phyloP scores from a whole-genome alignment of 148 eudicot species.

The Nyssa sinensis region DNA sequence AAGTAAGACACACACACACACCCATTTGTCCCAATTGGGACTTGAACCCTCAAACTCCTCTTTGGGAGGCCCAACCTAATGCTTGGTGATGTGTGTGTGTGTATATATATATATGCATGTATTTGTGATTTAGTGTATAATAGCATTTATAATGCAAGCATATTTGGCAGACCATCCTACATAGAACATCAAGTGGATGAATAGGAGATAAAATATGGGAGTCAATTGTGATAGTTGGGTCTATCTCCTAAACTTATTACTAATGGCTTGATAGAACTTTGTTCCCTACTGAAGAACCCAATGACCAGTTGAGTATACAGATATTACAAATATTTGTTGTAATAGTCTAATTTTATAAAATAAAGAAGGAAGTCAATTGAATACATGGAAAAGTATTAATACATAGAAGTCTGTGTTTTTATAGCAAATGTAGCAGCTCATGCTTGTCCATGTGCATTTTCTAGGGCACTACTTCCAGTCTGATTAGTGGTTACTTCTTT shows the following conservation, averaged over 20 bases:
- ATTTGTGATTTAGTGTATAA: not conserved
- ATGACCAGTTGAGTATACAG: no score
- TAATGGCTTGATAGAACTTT: not conserved
- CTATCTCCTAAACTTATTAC: not conserved
- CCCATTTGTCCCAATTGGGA: no score
- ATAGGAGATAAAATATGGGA: no score
- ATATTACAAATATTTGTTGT: no score
- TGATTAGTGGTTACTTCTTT: conserved; percentile 17
- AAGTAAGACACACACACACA: no score
- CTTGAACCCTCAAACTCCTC: no score
- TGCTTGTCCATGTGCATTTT: conserved; percentile 1
- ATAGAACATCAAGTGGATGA: not conserved
- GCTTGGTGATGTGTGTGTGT: no score
- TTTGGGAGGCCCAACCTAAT: no score
- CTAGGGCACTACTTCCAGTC: conserved; percentile 1
- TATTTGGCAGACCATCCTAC: not conserved
- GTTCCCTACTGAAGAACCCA: no score
- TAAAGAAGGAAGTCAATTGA: not conserved
- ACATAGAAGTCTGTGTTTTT: not conserved
- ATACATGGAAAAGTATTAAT: not conserved
- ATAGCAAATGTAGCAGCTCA: not conserved
- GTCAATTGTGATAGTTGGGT: not conserved
- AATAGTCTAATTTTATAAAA: not conserved
- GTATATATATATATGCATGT: no score
- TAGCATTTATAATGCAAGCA: not conserved